These are phyloP conservation scores for Pisolithus microcarpus DNA, from an alignment of 768 basidiomycete genomes.

Conservation along the genomic window DNA sequence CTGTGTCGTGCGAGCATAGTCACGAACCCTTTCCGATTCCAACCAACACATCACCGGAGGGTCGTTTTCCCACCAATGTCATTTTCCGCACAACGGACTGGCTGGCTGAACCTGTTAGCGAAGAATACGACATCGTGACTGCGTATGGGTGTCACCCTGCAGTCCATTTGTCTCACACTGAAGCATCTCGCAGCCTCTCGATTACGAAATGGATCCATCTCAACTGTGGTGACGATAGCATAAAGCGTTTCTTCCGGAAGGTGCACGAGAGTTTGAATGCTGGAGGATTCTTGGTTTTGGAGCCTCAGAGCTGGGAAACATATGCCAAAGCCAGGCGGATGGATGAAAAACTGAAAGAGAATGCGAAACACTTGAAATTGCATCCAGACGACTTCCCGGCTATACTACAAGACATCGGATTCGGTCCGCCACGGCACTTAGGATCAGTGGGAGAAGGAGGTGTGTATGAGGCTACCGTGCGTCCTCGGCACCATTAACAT, in stretches of 20 bases:
- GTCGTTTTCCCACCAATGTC: constrained; percentile 73
- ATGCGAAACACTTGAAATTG: constrained; percentile 45
- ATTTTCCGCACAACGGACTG: constrained; percentile 69
- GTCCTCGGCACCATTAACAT: background rate
- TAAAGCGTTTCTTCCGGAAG: constrained; percentile 61
- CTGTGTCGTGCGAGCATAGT: constrained; percentile 66
- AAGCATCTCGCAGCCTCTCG: constrained; percentile 51
- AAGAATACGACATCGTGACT: constrained; percentile 69
- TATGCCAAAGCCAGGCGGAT: constrained; percentile 73
- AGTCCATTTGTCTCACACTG: background rate
- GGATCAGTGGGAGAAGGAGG: constrained; percentile 62
- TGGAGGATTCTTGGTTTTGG: constrained; percentile 67
- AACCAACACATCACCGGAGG: constrained; percentile 17
- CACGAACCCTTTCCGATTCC: constrained; percentile 73
- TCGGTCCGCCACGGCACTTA: constrained; percentile 40
- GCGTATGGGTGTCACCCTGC: constrained; percentile 45
- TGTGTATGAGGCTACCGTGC: constrained; percentile 22
- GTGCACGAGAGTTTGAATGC: constrained; percentile 49
- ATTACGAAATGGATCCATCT: constrained; percentile 92
- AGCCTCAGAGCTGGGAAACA: constrained; percentile 81
- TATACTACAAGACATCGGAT: constrained; percentile 56
- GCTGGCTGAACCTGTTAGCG: constrained; percentile 51
- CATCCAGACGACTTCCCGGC: constrained; percentile 58
- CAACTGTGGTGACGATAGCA: constrained; percentile 66
- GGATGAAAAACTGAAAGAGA: constrained; percentile 57